Conservation (phyloP, 352 stramenopile species). For the Globisporangium apiculatum region DNA sequence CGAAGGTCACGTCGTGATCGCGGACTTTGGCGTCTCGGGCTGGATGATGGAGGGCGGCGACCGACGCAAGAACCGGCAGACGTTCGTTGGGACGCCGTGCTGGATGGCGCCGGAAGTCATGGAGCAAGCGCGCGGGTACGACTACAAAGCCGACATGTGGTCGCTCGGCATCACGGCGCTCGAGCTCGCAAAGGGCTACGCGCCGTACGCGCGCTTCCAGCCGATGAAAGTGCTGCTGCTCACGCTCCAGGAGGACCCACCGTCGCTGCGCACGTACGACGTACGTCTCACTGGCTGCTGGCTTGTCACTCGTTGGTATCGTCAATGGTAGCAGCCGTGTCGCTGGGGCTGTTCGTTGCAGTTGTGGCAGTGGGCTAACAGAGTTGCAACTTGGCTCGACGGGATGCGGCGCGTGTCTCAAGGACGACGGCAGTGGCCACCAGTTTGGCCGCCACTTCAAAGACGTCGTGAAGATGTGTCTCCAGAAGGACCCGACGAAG, state of each 20-base stretch:
- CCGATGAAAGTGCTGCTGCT: slow-evolving; percentile 98
- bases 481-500: slow-evolving; percentile 86
- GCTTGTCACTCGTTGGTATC: too few species aligned
- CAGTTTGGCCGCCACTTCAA: slow-evolving; percentile 86
- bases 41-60: slow-evolving; percentile 97
- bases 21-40: slow-evolving; percentile 98
- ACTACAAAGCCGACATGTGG: slow-evolving; percentile 99
- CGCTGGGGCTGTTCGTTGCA: too few species aligned
- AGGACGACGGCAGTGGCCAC: slow-evolving; percentile 78
- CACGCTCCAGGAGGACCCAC: slow-evolving; percentile 95
- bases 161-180: slow-evolving; percentile 98
- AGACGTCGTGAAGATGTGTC: slow-evolving; percentile 84
- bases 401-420: neutral
- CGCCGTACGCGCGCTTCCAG: slow-evolving; percentile 96
- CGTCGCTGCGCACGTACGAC: slow-evolving; percentile 86
- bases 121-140: slow-evolving; percentile 87
- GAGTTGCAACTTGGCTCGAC: too few species aligned
- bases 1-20: slow-evolving; percentile 94
- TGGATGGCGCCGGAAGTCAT: slow-evolving; percentile 95
- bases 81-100: slow-evolving; percentile 98
- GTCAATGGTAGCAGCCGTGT: too few species aligned
- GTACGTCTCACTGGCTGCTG: slow-evolving; percentile 27
- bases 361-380: too few species aligned
- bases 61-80: slow-evolving; percentile 92
- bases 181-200: slow-evolving; percentile 98